Evolutionary conservation across 768 basidiomycete genomes (phyloP).

Genomic region (Russula griseocarnosa): DNA sequence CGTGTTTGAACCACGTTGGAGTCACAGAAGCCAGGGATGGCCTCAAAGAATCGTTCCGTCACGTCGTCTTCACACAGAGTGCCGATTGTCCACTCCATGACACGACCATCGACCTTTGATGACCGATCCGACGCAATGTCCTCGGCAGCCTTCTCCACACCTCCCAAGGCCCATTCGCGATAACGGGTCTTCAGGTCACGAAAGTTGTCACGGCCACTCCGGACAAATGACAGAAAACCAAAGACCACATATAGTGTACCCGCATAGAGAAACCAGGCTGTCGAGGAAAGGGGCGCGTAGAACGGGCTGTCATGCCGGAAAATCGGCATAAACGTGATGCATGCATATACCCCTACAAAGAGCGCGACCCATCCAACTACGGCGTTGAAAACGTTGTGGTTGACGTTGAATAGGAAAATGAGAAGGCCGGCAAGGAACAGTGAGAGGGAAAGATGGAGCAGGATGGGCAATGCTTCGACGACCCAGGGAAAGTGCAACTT

Average conservation of each 20-base stretch:
- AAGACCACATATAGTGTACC: background rate
- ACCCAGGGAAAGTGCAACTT: background rate
- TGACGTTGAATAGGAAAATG: conserved; percentile 3
- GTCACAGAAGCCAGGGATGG: conserved; percentile 8
- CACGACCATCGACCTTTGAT: background rate
- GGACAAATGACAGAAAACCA: background rate
- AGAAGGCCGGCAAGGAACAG: conserved; percentile 3
- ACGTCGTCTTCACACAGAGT: conserved; percentile 2
- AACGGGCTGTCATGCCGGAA: conserved; percentile 8
- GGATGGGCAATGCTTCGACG: background rate
- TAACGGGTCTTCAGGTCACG: background rate
- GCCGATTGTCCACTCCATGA: background rate
- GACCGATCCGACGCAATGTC: background rate
- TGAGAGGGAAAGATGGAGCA: conserved; percentile 1
- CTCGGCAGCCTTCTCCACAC: conserved; percentile 4
- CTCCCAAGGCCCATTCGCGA: background rate
- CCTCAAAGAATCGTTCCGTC: conserved; percentile 2
- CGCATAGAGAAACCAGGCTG: conserved; percentile 3
- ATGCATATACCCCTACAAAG: background rate
- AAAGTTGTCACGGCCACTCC: background rate
- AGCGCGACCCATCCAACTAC: background rate
- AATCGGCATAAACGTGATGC: conserved; percentile 8
- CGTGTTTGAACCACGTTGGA: background rate
- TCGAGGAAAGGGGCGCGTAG: conserved; percentile 4
- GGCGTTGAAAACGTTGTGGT: background rate